phyloP scores from a whole-genome alignment of 176 grass and related monocot species.

The Melocanna baccifera region DNA sequence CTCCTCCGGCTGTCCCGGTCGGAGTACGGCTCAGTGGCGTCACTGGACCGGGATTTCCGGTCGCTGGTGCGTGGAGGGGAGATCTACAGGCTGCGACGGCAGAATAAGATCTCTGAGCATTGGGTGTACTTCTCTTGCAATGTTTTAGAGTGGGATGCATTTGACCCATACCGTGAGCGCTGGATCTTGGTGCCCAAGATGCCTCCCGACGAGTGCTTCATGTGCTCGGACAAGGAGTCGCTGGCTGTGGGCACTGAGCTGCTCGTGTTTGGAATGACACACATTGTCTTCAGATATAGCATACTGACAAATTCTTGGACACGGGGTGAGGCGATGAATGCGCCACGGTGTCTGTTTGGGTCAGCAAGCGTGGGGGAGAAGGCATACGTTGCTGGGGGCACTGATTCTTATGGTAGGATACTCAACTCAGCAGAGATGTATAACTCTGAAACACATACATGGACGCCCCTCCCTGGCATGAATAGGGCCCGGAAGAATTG shows the following conservation, averaged over 20 bases:
- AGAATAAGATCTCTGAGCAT: slow-evolving; percentile 57
- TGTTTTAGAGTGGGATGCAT: slow-evolving; percentile 66
- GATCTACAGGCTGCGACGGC: slow-evolving; percentile 54
- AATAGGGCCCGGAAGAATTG: slow-evolving; percentile 65
- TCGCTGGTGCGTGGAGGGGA: slow-evolving; percentile 53
- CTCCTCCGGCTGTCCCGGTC: slow-evolving; percentile 52
- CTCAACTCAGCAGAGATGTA: slow-evolving; percentile 76
- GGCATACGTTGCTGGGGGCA: slow-evolving; percentile 66
- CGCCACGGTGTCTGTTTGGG: slow-evolving; percentile 55
- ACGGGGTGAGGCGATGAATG: slow-evolving; percentile 57
- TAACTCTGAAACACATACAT: slow-evolving; percentile 57
- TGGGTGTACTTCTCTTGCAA: slow-evolving; percentile 88
- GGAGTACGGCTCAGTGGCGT: slow-evolving; percentile 53
- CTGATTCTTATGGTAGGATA: slow-evolving; percentile 38
- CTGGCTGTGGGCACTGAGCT: slow-evolving; percentile 73
- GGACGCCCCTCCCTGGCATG: slow-evolving; percentile 63
- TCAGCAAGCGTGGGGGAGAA: slow-evolving; percentile 68
- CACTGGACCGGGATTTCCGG: slow-evolving; percentile 43
- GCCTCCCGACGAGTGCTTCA: slow-evolving; percentile 52
- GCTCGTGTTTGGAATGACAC: slow-evolving; percentile 67
- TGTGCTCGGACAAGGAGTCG: slow-evolving; percentile 65
- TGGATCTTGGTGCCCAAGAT: slow-evolving; percentile 76
- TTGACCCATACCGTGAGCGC: slow-evolving; percentile 52
- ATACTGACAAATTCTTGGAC: slow-evolving; percentile 82
- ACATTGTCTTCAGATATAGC: slow-evolving; percentile 77